Base-by-base conservation (phyloP, 192 early-diverging fungal genomes). In the Entomortierella chlamydospora region DNA sequence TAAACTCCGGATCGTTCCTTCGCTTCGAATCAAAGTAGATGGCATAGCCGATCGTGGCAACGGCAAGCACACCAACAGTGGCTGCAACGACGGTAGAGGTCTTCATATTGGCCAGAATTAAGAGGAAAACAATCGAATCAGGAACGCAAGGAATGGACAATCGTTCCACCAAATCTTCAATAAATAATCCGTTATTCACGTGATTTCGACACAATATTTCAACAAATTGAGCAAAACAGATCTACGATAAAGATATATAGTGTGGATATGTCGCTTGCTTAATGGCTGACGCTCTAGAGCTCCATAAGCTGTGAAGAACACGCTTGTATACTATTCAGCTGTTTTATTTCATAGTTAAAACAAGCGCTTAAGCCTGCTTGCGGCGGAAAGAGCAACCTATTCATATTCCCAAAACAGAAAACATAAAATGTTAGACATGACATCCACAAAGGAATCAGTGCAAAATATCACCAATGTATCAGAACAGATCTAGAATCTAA, bases 1-100 rank as follows among this genome's bases (percentile, higher is more conserved):
- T 81, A 84, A 99, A 97, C 43, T 85, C 83, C 33, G 93, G 95
- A 83, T 97, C 94, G 81, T 87, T 91, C 64, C 93, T 89, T 62
- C 98, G 77, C 82, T 95, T 90, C 52, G 98, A 90, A 83, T 99
- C 98, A 87, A 98, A 99, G 85, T 97, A 98, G 34, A 95, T 61
- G 22, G 87, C 78, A 81, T 97, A 99, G 53, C 92, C 89, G 25
- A 96, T 72, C 1, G 88, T 88, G 6, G 88, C 85, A 49, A 90
- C 85, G 13, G 87, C 90, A 9, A 88, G 82, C n/a, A 87, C 84
- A 29, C 90, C 85, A 25, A 91, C 63, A 22, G 76, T 79, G 57
- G 63, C 67, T 26, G 73, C 73, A 60, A 79, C 76, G 39, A 79
- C 64, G 29, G 68, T 69, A 26, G 76, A 66, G 20, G 68, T 79